Base-by-base conservation (phyloP, 371 early-diverging fungal genomes). In the Mycotypha africana region DNA sequence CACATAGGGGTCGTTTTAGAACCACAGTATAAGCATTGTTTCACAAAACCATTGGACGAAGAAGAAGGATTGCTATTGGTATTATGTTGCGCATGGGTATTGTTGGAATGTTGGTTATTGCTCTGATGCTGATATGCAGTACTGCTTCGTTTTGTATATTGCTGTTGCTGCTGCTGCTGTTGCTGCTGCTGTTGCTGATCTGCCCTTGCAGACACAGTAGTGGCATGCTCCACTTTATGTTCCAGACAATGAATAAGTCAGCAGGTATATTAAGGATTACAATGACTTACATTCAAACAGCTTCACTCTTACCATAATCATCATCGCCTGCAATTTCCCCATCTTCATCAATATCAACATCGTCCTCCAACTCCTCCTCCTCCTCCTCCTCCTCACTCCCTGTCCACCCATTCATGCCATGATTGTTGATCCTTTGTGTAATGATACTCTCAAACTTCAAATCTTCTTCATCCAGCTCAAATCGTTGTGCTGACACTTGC, bases 1-100 rank as follows among this genome's bases (percentile, higher is more conserved):
- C 96, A 95, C 74, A 89, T 88, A 24, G 94, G 93, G 1, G 93
- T 92, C 9, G 73, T 70, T 37, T 77, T 82, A 16, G 86, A 85
- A 11, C 76, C 70, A 61, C 96, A 95, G 67, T 89, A 89, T 17
- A 67, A 51, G 59, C 88, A 89, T 42, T 72, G 58, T 46, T 76
- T 78, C 15, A n/a, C n/a, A n/a, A n/a, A 11, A 14, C 11, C n/a
- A n/a, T 33, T 33, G 30, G 12, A 8, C 6, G 6, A 8, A 6
- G 30, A 28, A 8, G 30, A 12, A 6, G 30, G 30, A 8, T 6
- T 28, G 12, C 30, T 28, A n/a, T n/a, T n/a, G n/a, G n/a, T n/a
- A n/a, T n/a, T n/a, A n/a, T n/a, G n/a, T n/a, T n/a, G n/a, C 28
- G 28, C 11, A 11, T 28, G 5, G 34, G 51, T 58, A 11, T 49